A percentile compares a stretch with the other conserved stretches of the same genome.
phyloP scores from a whole-genome alignment of 2,329 filamentous ascomycete genomes.

The Fusarium sp. region DNA sequence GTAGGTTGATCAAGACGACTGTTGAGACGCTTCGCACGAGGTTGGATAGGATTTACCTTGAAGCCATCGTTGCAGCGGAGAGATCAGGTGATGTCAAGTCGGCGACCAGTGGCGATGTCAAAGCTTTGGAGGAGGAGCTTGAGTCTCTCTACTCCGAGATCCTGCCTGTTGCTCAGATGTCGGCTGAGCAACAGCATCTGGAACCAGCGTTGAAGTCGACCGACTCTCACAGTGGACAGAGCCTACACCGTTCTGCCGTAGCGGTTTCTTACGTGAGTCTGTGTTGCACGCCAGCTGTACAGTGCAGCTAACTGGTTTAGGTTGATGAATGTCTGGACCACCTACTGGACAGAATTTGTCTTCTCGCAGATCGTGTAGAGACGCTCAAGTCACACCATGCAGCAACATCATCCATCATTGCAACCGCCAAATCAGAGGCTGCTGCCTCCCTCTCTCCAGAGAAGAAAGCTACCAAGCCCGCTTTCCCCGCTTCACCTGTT shows the following conservation, averaged over 20 bases:
- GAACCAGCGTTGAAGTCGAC: conserved; percentile 67
- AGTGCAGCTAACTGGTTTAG: conserved; percentile 49
- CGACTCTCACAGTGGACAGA: conserved; percentile 57
- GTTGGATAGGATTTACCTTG: conserved; percentile 67
- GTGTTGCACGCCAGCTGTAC: accelerated
- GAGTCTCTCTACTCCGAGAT: conserved; percentile 78
- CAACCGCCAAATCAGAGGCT: conserved; percentile 59
- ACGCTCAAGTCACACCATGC: conserved; percentile 60
- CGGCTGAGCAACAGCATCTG: conserved; percentile 74
- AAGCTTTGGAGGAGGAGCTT: conserved; percentile 70
- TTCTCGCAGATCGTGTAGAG: conserved; percentile 56
- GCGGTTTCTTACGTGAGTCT: conserved; percentile 64
- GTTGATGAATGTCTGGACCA: conserved; percentile 65
- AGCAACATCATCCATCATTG: conserved; percentile 53
- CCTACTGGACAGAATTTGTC: conserved; percentile 59
- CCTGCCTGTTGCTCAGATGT: conserved; percentile 76
- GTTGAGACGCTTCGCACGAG: conserved; percentile 66
- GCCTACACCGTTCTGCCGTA: conserved; percentile 57
- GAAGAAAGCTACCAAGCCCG: conserved; percentile 37
- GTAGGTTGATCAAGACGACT: conserved; percentile 67
- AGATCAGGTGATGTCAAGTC: conserved; percentile 42
- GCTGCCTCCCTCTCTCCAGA: conserved; percentile 39
- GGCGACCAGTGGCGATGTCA: conserved; percentile 55
- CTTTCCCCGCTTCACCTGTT: conserved; percentile 50
- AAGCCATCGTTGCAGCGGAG: conserved; percentile 52